Conservation (phyloP, 768 basidiomycete species). For the Suillus placidus region DNA sequence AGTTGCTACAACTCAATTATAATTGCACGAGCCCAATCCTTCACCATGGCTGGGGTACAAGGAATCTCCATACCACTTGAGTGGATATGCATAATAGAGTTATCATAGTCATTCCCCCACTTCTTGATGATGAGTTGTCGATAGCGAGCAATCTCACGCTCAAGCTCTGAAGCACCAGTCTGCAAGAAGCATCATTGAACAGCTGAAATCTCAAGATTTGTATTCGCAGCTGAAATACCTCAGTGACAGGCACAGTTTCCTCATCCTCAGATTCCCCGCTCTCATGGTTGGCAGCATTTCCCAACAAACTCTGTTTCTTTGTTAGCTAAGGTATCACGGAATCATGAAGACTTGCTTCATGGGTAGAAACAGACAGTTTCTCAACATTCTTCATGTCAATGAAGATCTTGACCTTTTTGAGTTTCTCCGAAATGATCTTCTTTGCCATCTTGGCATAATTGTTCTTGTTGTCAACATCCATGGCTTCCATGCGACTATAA, state of each 20-base stretch:
- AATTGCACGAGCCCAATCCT: background rate
- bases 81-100: slow-evolving; percentile 4
- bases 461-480: slow-evolving; percentile 5
- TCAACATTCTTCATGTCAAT: slow-evolving; percentile 11
- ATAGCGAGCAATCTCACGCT: background rate
- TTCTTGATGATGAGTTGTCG: slow-evolving; percentile 5
- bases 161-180: slow-evolving; percentile 1
- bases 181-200: too few relatives aligned
- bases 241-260: background rate
- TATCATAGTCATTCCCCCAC: slow-evolving; percentile 7
- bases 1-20: background rate
- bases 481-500: background rate
- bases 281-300: too few relatives aligned
- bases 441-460: slow-evolving; percentile 2
- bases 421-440: background rate
- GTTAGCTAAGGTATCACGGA: too few relatives aligned
- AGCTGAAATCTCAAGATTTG: too few relatives aligned
- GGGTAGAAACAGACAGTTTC: slow-evolving; percentile 2
- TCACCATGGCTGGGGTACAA: slow-evolving; percentile 2
- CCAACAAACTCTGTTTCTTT: too few relatives aligned
- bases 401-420: background rate
- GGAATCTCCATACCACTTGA: slow-evolving; percentile 1
- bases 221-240: too few relatives aligned
- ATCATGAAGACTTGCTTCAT: background rate
- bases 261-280: too few relatives aligned